Base-by-base conservation (phyloP, 768 basidiomycete genomes). In the Plicaturopsis crispa region DNA sequence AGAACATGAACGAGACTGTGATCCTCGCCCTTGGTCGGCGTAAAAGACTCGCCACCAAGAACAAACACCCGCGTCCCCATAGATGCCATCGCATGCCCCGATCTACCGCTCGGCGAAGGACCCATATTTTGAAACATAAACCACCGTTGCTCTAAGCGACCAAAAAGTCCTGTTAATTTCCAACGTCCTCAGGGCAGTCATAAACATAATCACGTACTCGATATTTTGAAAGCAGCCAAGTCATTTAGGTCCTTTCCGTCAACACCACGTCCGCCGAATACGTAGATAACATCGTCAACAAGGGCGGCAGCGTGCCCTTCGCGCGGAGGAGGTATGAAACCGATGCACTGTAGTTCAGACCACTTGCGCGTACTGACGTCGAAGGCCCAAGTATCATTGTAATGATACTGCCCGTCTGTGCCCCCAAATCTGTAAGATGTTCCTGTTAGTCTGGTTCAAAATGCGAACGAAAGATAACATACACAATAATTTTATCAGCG, bases 71-170 rank as follows among this genome's bases (percentile, higher is more conserved):
- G 77, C 34, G 81, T 74, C 21, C 88, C 90, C 54, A 86, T 81
- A 10, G 89, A 80, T 5, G 93, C 90, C 92, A 99, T 94, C n/a
- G 94, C 88, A 61, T 99, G 96, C 2, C 96, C 96, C 6, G 90
- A 93, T 35, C 96, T 75, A 3, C 90, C 88, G 28, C 72, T 81
- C 1, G 96, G 96, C 12, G 89, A 77, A 13, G 94, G 94, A 0
- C 96, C 96, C 96, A 99, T 99, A 55, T 97, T 96, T 61, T 97
- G 92, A 69, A 99, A 99, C 90, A 93, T 98, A 64, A 93, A 99
- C 96, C 96, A 99, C 49, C 96, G 74, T 53, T 91, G 88, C 60
- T 92, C 94, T 97, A 20, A 12, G 20, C 31, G 14, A 20, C 22
- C 20, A 34, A 33, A 32, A n/a, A n/a, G n/a, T 33, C 17, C 6